A percentile compares a stretch with the other conserved stretches of the same genome.
Conservation (phyloP, 2,329 filamentous ascomycete genomes). For the Colletotrichum graminicola region DNA sequence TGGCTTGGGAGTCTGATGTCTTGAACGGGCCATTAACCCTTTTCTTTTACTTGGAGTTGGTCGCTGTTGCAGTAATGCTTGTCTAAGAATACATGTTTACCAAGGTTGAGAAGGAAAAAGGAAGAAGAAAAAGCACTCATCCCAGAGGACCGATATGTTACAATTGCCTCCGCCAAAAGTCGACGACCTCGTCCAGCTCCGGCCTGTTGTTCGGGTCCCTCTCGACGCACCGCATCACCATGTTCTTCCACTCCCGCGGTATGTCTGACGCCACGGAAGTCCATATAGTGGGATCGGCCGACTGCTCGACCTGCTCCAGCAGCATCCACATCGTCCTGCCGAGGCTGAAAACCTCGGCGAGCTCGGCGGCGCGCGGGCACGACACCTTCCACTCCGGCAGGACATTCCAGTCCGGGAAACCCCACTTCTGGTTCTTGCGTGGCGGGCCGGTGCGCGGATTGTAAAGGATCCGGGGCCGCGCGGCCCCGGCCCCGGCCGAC, state of each 20-base stretch:
- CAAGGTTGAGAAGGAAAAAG: background rate
- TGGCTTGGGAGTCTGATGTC: background rate
- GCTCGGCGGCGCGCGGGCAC: conserved; percentile 43
- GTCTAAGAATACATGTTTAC: conserved; percentile 5
- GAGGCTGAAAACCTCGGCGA: conserved; percentile 44
- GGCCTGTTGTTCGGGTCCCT: conserved; percentile 41
- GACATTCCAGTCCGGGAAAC: conserved; percentile 43
- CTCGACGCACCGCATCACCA: conserved; percentile 33
- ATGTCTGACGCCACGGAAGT: conserved; percentile 35
- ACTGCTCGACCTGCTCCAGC: conserved; percentile 42
- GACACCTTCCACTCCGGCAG: conserved; percentile 40
- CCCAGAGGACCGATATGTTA: background rate
- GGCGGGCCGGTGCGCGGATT: conserved; percentile 34
- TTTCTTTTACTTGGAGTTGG: background rate
- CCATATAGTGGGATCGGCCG: conserved; percentile 26
- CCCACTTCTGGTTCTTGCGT: conserved; percentile 41
- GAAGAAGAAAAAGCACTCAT: background rate
- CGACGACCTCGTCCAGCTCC: conserved; percentile 36
- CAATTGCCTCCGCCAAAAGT: conserved; percentile 35
- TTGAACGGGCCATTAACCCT: background rate
- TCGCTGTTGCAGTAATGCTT: background rate
- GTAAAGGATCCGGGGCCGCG: conserved; percentile 36
- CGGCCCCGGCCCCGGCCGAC: background rate
- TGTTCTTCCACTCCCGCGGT: conserved; percentile 33
- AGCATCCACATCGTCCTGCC: conserved; percentile 44